A percentile compares a stretch with the other conserved stretches of the same genome.
phyloP scores from a whole-genome alignment of 2,329 filamentous ascomycete genomes.

The Kalaharituber pfeilii region DNA sequence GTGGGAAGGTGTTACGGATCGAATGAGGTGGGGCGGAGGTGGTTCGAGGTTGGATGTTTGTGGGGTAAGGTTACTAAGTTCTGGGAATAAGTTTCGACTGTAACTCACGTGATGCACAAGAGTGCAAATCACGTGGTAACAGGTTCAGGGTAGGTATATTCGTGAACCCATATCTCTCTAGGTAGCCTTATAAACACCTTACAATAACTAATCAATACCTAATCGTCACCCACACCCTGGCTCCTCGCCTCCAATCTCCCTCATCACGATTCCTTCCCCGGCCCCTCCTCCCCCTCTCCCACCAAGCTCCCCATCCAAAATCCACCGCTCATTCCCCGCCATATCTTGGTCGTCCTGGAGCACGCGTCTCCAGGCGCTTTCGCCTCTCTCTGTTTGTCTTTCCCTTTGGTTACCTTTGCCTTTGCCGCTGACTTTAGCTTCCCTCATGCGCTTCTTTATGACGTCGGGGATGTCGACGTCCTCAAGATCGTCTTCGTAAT shows the following conservation, averaged over 20 bases:
- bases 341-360: constrained; percentile 36
- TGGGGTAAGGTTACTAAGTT: too few relatives aligned
- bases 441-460: constrained; percentile 14
- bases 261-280: neutral
- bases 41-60: too few relatives aligned
- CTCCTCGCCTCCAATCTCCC: neutral
- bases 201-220: too few relatives aligned
- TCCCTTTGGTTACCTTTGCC: neutral
- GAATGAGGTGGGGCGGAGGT: too few relatives aligned
- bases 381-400: neutral
- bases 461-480: constrained; percentile 3
- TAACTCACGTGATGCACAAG: too few relatives aligned
- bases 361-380: constrained; percentile 37
- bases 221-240: neutral
- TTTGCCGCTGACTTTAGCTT: constrained; percentile 21
- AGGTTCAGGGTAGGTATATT: too few relatives aligned
- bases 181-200: too few relatives aligned
- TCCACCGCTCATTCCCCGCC: constrained; percentile 41
- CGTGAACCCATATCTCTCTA: too few relatives aligned
- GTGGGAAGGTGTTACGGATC: neutral
- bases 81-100: too few relatives aligned
- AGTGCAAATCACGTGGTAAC: too few relatives aligned
- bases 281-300: constrained; percentile 24
- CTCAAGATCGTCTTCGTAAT: constrained; percentile 10
- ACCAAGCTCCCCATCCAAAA: constrained; percentile 40